phyloP scores from a whole-genome alignment of 176 grass and related monocot species.

The Aechmea fasciata region DNA sequence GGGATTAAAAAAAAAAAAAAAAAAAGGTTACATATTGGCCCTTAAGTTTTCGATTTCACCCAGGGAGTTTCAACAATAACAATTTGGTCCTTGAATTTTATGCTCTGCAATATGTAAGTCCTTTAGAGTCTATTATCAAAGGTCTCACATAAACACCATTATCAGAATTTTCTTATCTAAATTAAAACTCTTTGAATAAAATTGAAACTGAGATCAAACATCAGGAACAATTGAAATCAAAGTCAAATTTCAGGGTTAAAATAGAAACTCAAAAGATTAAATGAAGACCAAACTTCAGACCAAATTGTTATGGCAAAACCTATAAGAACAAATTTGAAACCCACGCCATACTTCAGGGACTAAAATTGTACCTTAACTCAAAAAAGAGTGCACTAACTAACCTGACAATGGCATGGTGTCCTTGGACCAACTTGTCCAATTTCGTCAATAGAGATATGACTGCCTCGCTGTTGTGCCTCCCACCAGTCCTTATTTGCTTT shows the following conservation, averaged over 20 bases:
- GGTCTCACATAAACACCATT: not conserved
- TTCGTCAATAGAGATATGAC: conserved; percentile 62
- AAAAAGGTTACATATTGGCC: too few species aligned
- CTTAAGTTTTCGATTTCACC: too few species aligned
- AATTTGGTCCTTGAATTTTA: too few species aligned
- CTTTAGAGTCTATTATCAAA: too few species aligned
- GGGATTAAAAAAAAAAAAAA: too few species aligned
- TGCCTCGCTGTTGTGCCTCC: conserved; percentile 81
- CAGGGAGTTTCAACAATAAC: too few species aligned
- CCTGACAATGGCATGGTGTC: conserved; percentile 79
- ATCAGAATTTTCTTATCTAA: not conserved
- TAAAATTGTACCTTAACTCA: not conserved
- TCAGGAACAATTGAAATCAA: too few species aligned
- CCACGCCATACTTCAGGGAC: not conserved
- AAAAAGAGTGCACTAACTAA: conserved; percentile 27
- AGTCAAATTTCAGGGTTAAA: not conserved
- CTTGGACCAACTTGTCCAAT: conserved; percentile 83
- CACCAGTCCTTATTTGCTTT: conserved; percentile 77
- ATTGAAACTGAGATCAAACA: not conserved
- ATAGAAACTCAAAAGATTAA: too few species aligned
- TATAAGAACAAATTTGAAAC: not conserved
- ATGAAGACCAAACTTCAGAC: not conserved
- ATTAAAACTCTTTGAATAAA: not conserved
- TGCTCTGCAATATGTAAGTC: too few species aligned
- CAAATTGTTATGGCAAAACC: not conserved